Percentiles rank a stretch among this genome's conserved stretches.
Evolutionary conservation across 371 early-diverging fungal species (phyloP).

Genomic region (Mortierella sp.): DNA sequence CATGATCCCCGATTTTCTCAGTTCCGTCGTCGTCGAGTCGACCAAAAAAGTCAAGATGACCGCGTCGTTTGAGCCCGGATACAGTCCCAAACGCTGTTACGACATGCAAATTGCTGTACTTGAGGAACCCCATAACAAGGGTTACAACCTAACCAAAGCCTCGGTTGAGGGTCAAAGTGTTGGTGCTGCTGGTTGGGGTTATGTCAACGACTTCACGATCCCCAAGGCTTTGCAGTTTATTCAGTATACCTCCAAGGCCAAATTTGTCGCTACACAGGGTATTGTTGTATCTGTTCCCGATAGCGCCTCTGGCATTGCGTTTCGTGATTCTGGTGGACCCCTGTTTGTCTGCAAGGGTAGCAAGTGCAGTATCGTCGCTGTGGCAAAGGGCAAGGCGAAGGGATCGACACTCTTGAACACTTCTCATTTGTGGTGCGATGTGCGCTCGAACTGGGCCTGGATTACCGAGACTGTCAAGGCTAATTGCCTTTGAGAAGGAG

Average conservation of each 20-base stretch:
- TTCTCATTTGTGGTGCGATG: slow-evolving; percentile 14
- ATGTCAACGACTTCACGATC: slow-evolving; percentile 7
- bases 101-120: slow-evolving; percentile 29
- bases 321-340: slow-evolving; percentile 29
- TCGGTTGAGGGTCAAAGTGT: not conserved
- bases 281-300: slow-evolving; percentile 20
- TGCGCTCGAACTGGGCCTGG: slow-evolving; percentile 29
- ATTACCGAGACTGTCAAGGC: not conserved
- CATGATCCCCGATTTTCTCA: slow-evolving; percentile 12
- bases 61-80: not conserved
- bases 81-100: slow-evolving; percentile 14
- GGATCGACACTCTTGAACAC: slow-evolving; percentile 20
- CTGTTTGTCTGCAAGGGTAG: slow-evolving; percentile 16
- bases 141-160: slow-evolving; percentile 12
- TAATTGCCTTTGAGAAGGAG: slow-evolving; percentile 6
- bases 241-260: slow-evolving; percentile 11
- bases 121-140: slow-evolving; percentile 8
- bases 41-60: not conserved
- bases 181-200: slow-evolving; percentile 22
- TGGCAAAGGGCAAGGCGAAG: slow-evolving; percentile 13
- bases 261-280: not conserved
- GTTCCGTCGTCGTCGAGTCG: slow-evolving; percentile 21
- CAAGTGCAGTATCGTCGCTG: slow-evolving; percentile 16
- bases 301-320: slow-evolving; percentile 18
- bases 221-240: slow-evolving; percentile 15